Conservation (phyloP, 2,329 filamentous ascomycete genomes). For the Hypoxylon sp. region DNA sequence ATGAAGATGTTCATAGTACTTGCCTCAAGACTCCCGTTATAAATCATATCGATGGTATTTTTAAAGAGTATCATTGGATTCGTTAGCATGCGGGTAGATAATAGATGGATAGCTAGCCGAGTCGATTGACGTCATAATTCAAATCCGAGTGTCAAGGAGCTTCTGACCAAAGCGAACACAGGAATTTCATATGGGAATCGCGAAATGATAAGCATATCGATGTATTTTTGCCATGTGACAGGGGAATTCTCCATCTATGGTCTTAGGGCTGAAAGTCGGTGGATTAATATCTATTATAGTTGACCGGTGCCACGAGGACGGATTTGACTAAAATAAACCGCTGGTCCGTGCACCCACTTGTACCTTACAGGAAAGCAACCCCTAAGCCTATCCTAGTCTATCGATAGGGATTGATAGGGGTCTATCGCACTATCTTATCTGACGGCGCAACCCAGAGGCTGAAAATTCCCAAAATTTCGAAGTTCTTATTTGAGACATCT, state of each 20-base stretch:
- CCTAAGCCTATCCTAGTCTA: slow-evolving; percentile 10
- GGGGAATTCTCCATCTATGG: slow-evolving; percentile 18
- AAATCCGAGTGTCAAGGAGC: slow-evolving; percentile 5
- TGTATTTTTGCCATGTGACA: slow-evolving; percentile 35
- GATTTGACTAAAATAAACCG: slow-evolving; percentile 30
- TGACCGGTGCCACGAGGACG: slow-evolving; percentile 38
- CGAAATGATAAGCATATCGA: slow-evolving; percentile 10
- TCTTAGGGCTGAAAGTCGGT: slow-evolving; percentile 38
- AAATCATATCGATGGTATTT: slow-evolving; percentile 16
- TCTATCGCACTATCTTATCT: slow-evolving; percentile 30
- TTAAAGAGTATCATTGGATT: slow-evolving; percentile 31
- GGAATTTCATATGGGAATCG: slow-evolving; percentile 9
- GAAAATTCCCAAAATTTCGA: slow-evolving; percentile 41
- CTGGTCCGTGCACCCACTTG: slow-evolving; percentile 30
- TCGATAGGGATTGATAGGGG: slow-evolving; percentile 3
- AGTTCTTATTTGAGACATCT: slow-evolving; percentile 41
- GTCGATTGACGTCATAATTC: slow-evolving; percentile 33
- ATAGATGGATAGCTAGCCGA: background rate
- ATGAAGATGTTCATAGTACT: background rate
- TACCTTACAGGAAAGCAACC: slow-evolving; percentile 36
- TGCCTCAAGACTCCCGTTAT: background rate
- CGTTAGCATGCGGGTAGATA: slow-evolving; percentile 23
- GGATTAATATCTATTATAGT: slow-evolving; percentile 1
- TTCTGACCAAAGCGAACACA: slow-evolving; percentile 19
- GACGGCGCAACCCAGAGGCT: slow-evolving; percentile 43